These are phyloP conservation scores for Phytopythium boreale DNA, from an alignment of 352 stramenopile genomes.

Conservation along the genomic window DNA sequence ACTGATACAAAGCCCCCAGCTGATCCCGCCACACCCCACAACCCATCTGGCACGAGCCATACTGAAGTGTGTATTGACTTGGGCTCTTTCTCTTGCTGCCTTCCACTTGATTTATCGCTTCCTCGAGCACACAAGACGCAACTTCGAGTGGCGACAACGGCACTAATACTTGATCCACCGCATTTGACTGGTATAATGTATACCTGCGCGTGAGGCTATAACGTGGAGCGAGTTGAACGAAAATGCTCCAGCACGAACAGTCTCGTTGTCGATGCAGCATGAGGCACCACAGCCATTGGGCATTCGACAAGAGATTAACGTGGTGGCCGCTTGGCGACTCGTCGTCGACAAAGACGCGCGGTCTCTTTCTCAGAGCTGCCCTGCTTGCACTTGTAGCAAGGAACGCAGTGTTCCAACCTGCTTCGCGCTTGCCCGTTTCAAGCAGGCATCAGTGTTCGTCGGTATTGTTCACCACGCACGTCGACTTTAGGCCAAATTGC, in stretches of 20 bases:
- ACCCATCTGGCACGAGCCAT: not conserved
- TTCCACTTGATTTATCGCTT: slow-evolving; percentile 2
- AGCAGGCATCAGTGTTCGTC: not conserved
- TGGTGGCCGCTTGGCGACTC: not conserved
- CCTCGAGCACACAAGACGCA: not conserved
- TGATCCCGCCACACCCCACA: not conserved
- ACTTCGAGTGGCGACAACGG: not conserved
- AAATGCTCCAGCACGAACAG: not conserved
- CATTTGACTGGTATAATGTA: not conserved
- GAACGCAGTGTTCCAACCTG: not conserved
- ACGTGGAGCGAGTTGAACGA: not conserved
- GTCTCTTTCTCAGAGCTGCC: not conserved
- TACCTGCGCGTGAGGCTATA: not conserved
- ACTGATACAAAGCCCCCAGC: not conserved
- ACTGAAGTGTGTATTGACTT: not conserved
- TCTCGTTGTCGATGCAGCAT: not conserved
- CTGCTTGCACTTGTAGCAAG: not conserved
- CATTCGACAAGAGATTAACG: too few species aligned
- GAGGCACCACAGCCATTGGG: not conserved
- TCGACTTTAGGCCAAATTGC: not conserved
- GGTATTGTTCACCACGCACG: not conserved
- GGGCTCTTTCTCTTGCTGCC: not conserved
- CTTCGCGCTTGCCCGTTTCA: not conserved
- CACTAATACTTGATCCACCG: not conserved
- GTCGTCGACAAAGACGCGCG: slow-evolving; percentile 1